Base-by-base conservation (phyloP, 2,329 filamentous ascomycete species). In the Ascochyta fabae region DNA sequence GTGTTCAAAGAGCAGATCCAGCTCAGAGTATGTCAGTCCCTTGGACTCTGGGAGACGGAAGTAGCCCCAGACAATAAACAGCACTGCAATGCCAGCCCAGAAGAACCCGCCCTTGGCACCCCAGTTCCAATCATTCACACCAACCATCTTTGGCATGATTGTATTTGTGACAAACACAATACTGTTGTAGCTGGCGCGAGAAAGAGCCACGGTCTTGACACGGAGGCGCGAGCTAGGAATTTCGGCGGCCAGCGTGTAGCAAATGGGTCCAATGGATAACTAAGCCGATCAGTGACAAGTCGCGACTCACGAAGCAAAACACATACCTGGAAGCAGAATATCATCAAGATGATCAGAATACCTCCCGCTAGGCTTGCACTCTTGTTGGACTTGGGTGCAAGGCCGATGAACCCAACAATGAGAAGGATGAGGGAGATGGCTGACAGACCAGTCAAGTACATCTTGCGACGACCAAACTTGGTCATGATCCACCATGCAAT, bases 201-300 rank as follows among this genome's bases (percentile, higher is more conserved):
- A 91, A 3, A 96, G 83, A 1, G 93, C 91, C 39, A 96, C 88
- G 0, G 92, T 96, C 81, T 96, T 96, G 77, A 94, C 91, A 70
- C 92, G 89, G 26, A 96, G 82, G 6, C 92, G 85, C 10, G 90
- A 85, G 0, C 91, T 91, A 0, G 91, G 91, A 19, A 96, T 77
- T 72, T 96, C 92, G 1, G 89, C 85, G 3, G 96, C 91, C 6
- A 96, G 83, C 0, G 91, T 93, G 77, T 95, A 96, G 74, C 89
- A 91, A 9, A 96, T 90, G 0, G 92, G 94, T 24, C 92, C 92
- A 26, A 96, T 91, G 0, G 90, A 66, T 16, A 66, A 56, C 63
- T 90, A 41, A 90, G 79, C 70, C 10, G 16, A 38, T 56, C 31
- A 56, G 47, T 23, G 51, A 23, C 24, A 19, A 1, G 3, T 19